Conservation (phyloP, 768 basidiomycete species). For the Nidularia sp. region DNA sequence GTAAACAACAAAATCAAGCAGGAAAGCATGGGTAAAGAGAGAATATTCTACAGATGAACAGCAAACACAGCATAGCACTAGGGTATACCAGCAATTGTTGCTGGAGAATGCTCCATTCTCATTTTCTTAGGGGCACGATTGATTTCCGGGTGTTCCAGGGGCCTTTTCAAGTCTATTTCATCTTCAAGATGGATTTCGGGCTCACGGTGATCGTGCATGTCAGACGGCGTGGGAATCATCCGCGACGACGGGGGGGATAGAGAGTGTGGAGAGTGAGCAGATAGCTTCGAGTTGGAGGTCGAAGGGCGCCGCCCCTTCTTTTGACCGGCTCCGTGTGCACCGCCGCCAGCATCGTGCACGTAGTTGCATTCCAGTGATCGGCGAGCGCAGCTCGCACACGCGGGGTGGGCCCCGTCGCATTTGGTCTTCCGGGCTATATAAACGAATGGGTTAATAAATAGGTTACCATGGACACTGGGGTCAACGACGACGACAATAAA, state of each 20-base stretch:
- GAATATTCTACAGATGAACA: constrained; percentile 30
- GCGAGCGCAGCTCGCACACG: constrained; percentile 79
- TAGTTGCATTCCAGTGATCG: constrained; percentile 76
- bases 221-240: constrained; percentile 45
- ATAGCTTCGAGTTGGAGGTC: constrained; percentile 35
- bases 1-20: constrained; percentile 18
- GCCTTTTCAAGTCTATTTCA: constrained; percentile 59
- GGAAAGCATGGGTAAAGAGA: constrained; percentile 21
- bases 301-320: constrained; percentile 55
- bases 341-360: constrained; percentile 53
- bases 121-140: constrained; percentile 65
- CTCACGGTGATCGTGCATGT: constrained; percentile 34
- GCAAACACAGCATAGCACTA: constrained; percentile 28
- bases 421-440: constrained; percentile 78
- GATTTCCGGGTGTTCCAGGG: constrained; percentile 49
- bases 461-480: neutral
- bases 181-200: constrained; percentile 36
- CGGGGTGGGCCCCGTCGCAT: constrained; percentile 83
- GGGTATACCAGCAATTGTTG: constrained; percentile 45
- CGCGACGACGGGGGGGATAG: constrained; percentile 56
- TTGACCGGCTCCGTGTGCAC: constrained; percentile 27
- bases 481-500: neutral
- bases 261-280: constrained; percentile 38
- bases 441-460: neutral
- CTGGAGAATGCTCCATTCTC: constrained; percentile 53